A percentile compares a stretch with the other conserved stretches of the same genome.
Evolutionary conservation across 305 asterid species (phyloP).

Genomic region (Fraxinus velutina): DNA sequence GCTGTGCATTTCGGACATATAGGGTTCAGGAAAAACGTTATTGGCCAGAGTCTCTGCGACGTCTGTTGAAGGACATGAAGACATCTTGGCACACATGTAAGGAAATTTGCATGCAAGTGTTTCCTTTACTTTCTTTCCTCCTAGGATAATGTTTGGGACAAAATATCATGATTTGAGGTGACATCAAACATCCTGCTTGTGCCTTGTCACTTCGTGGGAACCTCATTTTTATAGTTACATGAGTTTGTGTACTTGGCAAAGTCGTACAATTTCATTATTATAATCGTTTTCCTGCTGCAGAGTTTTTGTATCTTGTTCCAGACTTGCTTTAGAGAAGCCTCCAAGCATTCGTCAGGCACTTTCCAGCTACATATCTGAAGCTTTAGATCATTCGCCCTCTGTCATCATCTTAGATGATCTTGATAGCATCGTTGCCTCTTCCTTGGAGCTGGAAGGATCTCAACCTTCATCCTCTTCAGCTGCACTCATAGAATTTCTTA

Average conservation of each 20-base stretch:
- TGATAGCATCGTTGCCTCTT: slow-evolving; percentile 72
- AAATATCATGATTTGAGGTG: slow-evolving; percentile 6
- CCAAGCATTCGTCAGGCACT: slow-evolving; percentile 60
- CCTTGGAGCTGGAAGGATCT: slow-evolving; percentile 74
- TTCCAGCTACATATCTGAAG: slow-evolving; percentile 67
- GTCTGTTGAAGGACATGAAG: slow-evolving; percentile 59
- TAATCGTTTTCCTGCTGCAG: slow-evolving; percentile 43
- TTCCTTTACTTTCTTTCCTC: not conserved
- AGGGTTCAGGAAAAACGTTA: slow-evolving; percentile 92
- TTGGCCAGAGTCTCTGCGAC: slow-evolving; percentile 76
- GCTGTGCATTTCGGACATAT: slow-evolving; percentile 18
- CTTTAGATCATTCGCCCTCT: slow-evolving; percentile 88
- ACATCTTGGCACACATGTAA: slow-evolving; percentile 80
- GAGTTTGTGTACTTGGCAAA: slow-evolving; percentile 25
- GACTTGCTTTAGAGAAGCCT: slow-evolving; percentile 80
- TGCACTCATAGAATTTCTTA: slow-evolving; percentile 62
- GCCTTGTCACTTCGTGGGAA: not conserved
- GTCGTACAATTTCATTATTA: slow-evolving; percentile 15
- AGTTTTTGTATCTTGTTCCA: slow-evolving; percentile 70
- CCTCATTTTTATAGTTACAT: slow-evolving; percentile 2
- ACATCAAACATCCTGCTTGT: slow-evolving; percentile 15
- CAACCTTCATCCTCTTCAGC: slow-evolving; percentile 67
- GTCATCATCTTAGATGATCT: slow-evolving; percentile 87
- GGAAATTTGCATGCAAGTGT: slow-evolving; percentile 12
- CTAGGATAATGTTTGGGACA: slow-evolving; percentile 16